These are phyloP conservation scores for Lipomyces chichibuensis DNA, from an alignment of 805 yeast species.

Conservation along the genomic window DNA sequence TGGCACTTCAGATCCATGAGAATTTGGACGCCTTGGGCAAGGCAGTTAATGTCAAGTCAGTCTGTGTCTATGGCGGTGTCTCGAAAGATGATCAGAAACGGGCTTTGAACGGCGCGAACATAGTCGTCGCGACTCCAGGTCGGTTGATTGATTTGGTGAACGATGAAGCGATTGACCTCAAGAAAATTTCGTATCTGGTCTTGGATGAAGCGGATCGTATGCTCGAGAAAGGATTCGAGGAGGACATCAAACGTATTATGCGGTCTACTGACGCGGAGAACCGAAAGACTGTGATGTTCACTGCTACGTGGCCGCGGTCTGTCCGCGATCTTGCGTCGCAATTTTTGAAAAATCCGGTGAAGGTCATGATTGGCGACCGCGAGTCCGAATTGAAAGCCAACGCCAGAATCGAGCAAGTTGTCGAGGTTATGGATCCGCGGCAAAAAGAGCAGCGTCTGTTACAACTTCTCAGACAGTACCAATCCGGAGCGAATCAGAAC, in stretches of 20 bases:
- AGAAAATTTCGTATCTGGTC: slow-evolving; percentile 73
- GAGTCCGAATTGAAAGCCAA: slow-evolving; percentile 88
- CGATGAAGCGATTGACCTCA: slow-evolving; percentile 78
- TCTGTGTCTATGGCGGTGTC: slow-evolving; percentile 96
- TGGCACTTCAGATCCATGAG: slow-evolving; percentile 91
- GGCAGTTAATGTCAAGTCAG: slow-evolving; percentile 65
- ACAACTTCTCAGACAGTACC: slow-evolving; percentile 73
- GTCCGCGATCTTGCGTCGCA: slow-evolving; percentile 88
- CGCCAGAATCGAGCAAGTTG: slow-evolving; percentile 88
- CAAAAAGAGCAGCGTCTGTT: slow-evolving; percentile 78
- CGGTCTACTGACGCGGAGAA: slow-evolving; percentile 54
- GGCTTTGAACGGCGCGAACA: slow-evolving; percentile 63
- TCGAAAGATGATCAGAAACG: slow-evolving; percentile 88
- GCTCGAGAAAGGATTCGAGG: slow-evolving; percentile 98
- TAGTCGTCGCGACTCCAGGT: slow-evolving; percentile 98
- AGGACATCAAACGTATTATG: slow-evolving; percentile 86
- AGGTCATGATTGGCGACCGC: slow-evolving; percentile 89
- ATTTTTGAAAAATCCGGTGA: slow-evolving; percentile 81
- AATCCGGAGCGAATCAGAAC: slow-evolving; percentile 62
- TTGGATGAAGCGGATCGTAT: slow-evolving; percentile 98
- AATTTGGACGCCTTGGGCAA: slow-evolving; percentile 67
- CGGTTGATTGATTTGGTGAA: slow-evolving; percentile 86
- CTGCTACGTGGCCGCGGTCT: slow-evolving; percentile 99
- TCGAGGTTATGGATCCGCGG: slow-evolving; percentile 84
- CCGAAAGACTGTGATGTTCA: slow-evolving; percentile 95